These are phyloP conservation scores for Teratosphaeria pseudoeucalypti DNA, from an alignment of 2,329 filamentous ascomycete species.

Conservation along the genomic window DNA sequence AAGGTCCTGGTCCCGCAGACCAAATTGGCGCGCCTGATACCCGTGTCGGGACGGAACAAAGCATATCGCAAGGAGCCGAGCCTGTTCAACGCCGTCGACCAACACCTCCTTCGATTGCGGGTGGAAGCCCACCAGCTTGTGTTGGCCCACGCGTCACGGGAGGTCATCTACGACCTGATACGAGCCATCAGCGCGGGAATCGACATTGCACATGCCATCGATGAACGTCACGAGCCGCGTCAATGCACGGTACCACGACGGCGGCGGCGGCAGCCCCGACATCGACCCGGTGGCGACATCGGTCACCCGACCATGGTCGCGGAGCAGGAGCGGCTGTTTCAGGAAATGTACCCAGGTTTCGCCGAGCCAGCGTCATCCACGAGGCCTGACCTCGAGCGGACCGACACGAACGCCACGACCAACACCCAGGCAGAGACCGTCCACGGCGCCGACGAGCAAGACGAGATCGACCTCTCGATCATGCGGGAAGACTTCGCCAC, in stretches of 20 bases:
- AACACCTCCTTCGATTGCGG: constrained; percentile 60
- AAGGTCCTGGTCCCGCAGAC: constrained; percentile 32
- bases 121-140: constrained; percentile 66
- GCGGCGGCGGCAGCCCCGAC: constrained; percentile 25
- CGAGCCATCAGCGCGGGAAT: constrained; percentile 62
- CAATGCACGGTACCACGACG: constrained; percentile 39
- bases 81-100: constrained; percentile 34
- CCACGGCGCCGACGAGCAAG: constrained; percentile 18
- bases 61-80: constrained; percentile 36
- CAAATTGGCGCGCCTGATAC: constrained; percentile 36
- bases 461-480: constrained; percentile 25
- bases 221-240: constrained; percentile 48
- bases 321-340: constrained; percentile 39
- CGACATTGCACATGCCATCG: constrained; percentile 58
- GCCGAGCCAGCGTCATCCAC: constrained; percentile 12
- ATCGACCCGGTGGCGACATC: constrained; percentile 19
- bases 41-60: constrained; percentile 27
- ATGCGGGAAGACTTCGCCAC: constrained; percentile 21
- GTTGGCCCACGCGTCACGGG: constrained; percentile 54
- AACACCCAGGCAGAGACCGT: constrained; percentile 9
- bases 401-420: constrained; percentile 1
- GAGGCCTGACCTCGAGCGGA: constrained; percentile 4
- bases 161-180: constrained; percentile 58
- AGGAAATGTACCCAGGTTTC: constrained; percentile 36
- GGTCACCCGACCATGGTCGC: constrained; percentile 31